Percentiles rank a stretch among this genome's conserved stretches.
Conservation (phyloP, 352 stramenopile species). For the Phytophthora citricola region DNA sequence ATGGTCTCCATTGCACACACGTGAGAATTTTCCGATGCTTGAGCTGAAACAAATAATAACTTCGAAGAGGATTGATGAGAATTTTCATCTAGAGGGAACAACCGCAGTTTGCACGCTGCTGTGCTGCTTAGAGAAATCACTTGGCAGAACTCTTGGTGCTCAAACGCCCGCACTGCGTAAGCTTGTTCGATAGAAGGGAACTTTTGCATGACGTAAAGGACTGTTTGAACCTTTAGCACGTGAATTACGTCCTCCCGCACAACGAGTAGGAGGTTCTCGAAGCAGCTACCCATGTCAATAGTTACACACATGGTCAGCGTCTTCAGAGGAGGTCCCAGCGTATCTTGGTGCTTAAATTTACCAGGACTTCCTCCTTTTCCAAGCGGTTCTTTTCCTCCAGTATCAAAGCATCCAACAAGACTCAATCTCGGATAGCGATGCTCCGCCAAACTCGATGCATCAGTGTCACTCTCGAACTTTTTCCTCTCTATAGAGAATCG, state of each 20-base stretch:
- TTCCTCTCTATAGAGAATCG: conserved; percentile 31
- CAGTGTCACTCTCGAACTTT: conserved; percentile 7
- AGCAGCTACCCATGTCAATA: conserved; percentile 58
- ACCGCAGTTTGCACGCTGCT: conserved; percentile 25
- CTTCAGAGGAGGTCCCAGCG: conserved; percentile 19
- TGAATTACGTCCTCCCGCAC: conserved; percentile 62
- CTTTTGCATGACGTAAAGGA: conserved; percentile 44
- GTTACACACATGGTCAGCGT: conserved; percentile 49
- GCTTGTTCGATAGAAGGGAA: conserved; percentile 27
- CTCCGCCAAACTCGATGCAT: neutral
- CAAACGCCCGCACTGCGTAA: conserved; percentile 29
- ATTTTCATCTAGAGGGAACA: conserved; percentile 18
- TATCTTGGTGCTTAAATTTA: conserved; percentile 25
- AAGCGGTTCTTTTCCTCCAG: conserved; percentile 24
- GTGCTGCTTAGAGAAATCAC: conserved; percentile 38
- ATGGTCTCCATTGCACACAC: conserved; percentile 34
- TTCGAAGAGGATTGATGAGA: conserved; percentile 3
- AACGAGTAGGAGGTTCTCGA: conserved; percentile 61
- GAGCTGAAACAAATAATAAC: conserved; percentile 24
- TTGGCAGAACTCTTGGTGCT: conserved; percentile 2
- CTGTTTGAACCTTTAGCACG: conserved; percentile 70
- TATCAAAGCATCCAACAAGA: conserved; percentile 38
- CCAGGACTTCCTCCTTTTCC: conserved; percentile 13
- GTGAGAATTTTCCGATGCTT: neutral
- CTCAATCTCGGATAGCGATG: conserved; percentile 33